These are phyloP conservation scores for Zychaea mexicana DNA, from an alignment of 371 early-diverging fungal species.

Conservation along the genomic window DNA sequence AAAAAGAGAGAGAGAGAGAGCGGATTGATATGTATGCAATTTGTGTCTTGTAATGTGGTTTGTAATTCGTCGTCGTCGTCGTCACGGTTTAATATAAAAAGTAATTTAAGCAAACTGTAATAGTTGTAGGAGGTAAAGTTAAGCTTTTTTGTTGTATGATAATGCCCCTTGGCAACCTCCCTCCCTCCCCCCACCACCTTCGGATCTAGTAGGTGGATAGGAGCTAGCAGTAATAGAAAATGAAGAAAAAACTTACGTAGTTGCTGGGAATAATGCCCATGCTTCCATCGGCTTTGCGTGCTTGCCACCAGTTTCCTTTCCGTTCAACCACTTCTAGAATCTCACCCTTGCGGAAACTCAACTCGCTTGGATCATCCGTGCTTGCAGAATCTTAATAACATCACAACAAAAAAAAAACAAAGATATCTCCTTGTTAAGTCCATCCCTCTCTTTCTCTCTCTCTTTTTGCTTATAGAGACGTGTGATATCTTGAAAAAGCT, in stretches of 20 bases:
- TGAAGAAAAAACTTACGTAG: conserved; percentile 43
- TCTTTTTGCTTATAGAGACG: too few relatives aligned
- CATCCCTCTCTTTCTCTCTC: not conserved
- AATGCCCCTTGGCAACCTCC: too few relatives aligned
- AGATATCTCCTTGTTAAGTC: not conserved
- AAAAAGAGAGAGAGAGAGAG: not conserved
- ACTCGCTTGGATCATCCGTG: conserved; percentile 84
- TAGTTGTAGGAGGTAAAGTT: too few relatives aligned
- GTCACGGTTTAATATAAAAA: not conserved
- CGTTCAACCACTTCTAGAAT: conserved; percentile 79
- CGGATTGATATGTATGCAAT: too few relatives aligned
- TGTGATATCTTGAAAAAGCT: not conserved
- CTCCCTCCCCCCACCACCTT: too few relatives aligned
- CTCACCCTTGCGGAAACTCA: conserved; percentile 83
- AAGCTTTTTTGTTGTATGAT: not conserved
- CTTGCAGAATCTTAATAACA: conserved; percentile 78
- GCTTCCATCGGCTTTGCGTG: conserved; percentile 72
- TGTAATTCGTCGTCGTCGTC: not conserved
- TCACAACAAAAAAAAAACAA: not conserved
- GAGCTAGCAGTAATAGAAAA: too few relatives aligned
- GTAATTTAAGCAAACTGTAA: conserved; percentile 1
- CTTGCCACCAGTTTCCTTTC: conserved; percentile 94
- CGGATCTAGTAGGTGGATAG: too few relatives aligned
- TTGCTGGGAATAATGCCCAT: conserved; percentile 89
- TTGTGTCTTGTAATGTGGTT: too few relatives aligned